Evolutionary conservation across 208 protist genomes (phyloP).

Genomic region (Leptomonas pyrrhocoris): DNA sequence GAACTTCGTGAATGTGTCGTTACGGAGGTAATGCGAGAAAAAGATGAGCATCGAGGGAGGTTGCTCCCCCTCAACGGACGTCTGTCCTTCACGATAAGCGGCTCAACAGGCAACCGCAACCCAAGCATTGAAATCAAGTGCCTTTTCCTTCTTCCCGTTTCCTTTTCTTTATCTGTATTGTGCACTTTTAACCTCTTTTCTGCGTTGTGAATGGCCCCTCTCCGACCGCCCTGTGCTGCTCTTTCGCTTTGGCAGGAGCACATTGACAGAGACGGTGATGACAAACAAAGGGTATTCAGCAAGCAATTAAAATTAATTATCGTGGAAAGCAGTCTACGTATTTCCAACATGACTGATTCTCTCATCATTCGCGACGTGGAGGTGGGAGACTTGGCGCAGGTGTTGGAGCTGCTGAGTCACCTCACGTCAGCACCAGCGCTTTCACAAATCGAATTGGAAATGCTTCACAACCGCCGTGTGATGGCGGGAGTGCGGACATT

Average conservation of each 20-base stretch:
- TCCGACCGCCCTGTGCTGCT: neutral
- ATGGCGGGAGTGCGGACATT: constrained; percentile 46
- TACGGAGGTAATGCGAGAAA: too few relatives aligned
- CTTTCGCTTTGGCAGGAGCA: neutral
- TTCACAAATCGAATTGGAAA: constrained; percentile 29
- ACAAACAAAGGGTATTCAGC: neutral
- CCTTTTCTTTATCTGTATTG: too few relatives aligned
- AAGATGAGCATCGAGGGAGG: too few relatives aligned
- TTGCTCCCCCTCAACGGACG: too few relatives aligned
- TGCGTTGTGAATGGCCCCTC: neutral
- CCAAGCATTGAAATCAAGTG: too few relatives aligned
- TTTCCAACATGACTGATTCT: constrained; percentile 11
- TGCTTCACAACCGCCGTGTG: constrained; percentile 28
- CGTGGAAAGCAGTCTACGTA: neutral
- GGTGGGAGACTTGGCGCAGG: constrained; percentile 20
- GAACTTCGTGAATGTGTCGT: too few relatives aligned
- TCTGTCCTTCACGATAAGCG: too few relatives aligned
- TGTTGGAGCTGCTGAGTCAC: constrained; percentile 34
- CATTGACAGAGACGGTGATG: neutral
- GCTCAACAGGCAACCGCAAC: too few relatives aligned
- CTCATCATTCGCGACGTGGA: constrained; percentile 37
- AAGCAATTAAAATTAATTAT: too few relatives aligned
- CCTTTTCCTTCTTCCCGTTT: too few relatives aligned
- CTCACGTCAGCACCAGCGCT: constrained; percentile 27
- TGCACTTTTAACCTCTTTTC: too few relatives aligned